Evolutionary conservation across 2,329 filamentous ascomycete genomes (phyloP).

Genomic region (Whalleya microplaca): DNA sequence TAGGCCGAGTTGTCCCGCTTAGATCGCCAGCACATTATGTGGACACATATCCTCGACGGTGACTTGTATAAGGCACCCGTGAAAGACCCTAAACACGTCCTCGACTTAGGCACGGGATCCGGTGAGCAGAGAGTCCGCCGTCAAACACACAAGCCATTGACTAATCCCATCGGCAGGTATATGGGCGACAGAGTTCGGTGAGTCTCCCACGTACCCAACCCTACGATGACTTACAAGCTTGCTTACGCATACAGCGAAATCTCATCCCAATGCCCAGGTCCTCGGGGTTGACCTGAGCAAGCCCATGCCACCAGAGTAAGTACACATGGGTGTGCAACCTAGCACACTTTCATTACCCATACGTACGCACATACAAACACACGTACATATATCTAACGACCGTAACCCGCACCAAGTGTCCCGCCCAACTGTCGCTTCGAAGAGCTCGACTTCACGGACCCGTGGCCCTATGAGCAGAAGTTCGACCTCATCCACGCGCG

Average conservation of each 20-base stretch:
- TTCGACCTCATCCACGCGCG: constrained; percentile 17
- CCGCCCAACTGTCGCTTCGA: constrained; percentile 13
- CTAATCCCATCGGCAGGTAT: constrained; percentile 3
- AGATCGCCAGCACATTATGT: constrained; percentile 13
- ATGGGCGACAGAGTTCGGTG: constrained; percentile 12
- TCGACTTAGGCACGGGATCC: constrained; percentile 13
- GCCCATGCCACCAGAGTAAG: constrained; percentile 5
- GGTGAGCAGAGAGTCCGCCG: neutral
- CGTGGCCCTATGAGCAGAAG: constrained; percentile 6
- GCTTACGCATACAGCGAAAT: constrained; percentile 1
- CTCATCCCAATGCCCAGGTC: constrained; percentile 3
- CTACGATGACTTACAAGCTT: neutral
- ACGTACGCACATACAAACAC: no score
- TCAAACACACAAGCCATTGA: neutral
- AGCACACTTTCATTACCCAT: neutral
- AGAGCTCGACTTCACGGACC: constrained; percentile 8
- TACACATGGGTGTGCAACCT: neutral
- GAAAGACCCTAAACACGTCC: constrained; percentile 6
- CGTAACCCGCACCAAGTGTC: neutral
- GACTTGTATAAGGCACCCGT: constrained; percentile 13
- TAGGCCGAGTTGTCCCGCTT: constrained; percentile 12
- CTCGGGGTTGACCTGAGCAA: constrained; percentile 16
- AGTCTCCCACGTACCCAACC: neutral
- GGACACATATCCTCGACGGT: constrained; percentile 6
- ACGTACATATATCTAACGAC: neutral